phyloP scores from a whole-genome alignment of 306 rosid genomes.

The Corylus americana region DNA sequence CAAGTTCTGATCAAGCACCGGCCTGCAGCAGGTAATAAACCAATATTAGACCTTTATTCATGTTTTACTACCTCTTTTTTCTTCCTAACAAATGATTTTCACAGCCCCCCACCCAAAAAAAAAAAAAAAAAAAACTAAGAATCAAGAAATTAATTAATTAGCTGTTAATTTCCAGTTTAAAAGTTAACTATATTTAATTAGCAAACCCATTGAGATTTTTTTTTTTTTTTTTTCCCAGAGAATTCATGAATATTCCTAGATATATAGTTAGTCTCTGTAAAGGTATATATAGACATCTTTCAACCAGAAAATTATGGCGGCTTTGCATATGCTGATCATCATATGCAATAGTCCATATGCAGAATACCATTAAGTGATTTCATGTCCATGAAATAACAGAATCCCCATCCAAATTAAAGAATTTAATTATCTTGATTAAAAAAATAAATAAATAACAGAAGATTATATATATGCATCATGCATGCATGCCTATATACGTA shows the following conservation, averaged over 20 bases:
- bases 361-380: constrained; percentile 26
- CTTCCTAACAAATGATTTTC: too few species aligned
- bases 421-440: too few species aligned
- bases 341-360: not conserved
- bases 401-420: too few species aligned
- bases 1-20: constrained; percentile 92
- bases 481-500: not conserved
- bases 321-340: not conserved
- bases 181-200: not conserved
- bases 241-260: too few species aligned
- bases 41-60: not conserved
- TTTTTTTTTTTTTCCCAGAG: too few species aligned
- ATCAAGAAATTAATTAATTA: not conserved
- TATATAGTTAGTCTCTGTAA: too few species aligned
- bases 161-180: not conserved
- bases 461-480: not conserved
- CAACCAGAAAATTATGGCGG: not conserved
- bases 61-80: too few species aligned
- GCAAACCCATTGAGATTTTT: too few species aligned
- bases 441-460: too few species aligned
- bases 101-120: too few species aligned
- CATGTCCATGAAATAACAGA: not conserved
- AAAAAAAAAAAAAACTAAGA: too few species aligned
- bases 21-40: constrained; percentile 47
- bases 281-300: too few species aligned